Conservation (phyloP, 208 protist genomes). For the Acanthamoeba sp. region DNA sequence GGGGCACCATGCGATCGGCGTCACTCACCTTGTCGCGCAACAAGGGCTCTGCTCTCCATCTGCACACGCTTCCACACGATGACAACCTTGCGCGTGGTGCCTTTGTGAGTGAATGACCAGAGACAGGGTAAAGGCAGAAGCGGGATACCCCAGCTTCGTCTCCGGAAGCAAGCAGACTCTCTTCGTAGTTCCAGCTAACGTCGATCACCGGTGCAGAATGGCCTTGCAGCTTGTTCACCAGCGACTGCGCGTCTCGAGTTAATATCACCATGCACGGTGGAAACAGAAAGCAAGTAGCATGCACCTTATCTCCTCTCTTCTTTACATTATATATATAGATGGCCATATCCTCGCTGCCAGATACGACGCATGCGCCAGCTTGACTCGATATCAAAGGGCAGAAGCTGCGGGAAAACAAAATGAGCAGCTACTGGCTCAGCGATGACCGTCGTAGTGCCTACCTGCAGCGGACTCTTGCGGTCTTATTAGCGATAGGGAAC, state of each 20-base stretch:
- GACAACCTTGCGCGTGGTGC: too few species aligned
- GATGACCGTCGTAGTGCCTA: too few species aligned
- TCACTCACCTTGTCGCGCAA: neutral
- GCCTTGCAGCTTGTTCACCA: conserved; percentile 69
- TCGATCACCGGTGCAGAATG: conserved; percentile 58
- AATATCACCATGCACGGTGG: neutral
- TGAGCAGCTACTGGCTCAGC: neutral
- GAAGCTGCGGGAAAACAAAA: conserved; percentile 3
- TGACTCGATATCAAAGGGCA: conserved; percentile 54
- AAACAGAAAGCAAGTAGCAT: neutral
- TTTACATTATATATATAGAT: conserved; percentile 75
- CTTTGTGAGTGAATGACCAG: too few species aligned
- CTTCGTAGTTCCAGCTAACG: conserved; percentile 74
- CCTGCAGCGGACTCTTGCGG: neutral
- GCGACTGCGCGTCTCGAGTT: neutral
- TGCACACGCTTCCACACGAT: conserved; percentile 75
- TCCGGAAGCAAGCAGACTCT: conserved; percentile 55
- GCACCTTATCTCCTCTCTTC: conserved; percentile 6
- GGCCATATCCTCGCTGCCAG: conserved; percentile 59
- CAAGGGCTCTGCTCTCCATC: conserved; percentile 34
- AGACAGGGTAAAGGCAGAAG: too few species aligned
- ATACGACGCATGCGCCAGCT: conserved; percentile 43
- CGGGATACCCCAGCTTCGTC: conserved; percentile 46
- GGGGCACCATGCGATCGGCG: too few species aligned
- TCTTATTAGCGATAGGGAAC: conserved; percentile 16